Evolutionary conservation across 2,329 filamentous ascomycete species (phyloP).

Genomic region (Colletotrichum cereale): DNA sequence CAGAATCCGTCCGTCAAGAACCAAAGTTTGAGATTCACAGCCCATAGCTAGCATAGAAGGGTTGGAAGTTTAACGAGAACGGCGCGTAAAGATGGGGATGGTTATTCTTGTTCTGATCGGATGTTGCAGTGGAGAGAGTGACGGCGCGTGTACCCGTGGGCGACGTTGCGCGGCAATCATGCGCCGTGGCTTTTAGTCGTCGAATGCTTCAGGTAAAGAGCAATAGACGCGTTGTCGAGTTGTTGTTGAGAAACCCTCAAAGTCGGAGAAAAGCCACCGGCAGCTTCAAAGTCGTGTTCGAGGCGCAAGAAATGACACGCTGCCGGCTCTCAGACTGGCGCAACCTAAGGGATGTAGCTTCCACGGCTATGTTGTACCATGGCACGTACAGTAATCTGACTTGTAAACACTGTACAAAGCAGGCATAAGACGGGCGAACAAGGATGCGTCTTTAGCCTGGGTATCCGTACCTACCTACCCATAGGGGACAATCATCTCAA

Average conservation of each 20-base stretch:
- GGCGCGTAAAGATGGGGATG: slow-evolving; percentile 1
- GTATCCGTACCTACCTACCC: no score
- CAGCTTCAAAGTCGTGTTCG: not conserved
- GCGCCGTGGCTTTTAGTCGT: not conserved
- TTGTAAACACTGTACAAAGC: not conserved
- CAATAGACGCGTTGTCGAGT: not conserved
- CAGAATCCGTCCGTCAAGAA: slow-evolving; percentile 6
- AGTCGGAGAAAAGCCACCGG: not conserved
- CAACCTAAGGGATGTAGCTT: slow-evolving; percentile 30
- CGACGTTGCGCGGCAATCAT: not conserved
- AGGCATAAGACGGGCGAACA: not conserved
- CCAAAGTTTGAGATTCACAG: slow-evolving; percentile 1
- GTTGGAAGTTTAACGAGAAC: not conserved
- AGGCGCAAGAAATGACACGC: slow-evolving; percentile 20
- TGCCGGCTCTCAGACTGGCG: slow-evolving; percentile 9
- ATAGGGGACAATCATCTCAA: not conserved
- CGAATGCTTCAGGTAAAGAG: not conserved
- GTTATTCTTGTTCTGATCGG: not conserved
- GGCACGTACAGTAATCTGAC: slow-evolving; percentile 14
- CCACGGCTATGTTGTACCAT: slow-evolving; percentile 2
- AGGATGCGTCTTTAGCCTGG: not conserved
- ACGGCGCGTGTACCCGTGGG: not conserved
- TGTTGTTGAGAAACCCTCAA: not conserved
- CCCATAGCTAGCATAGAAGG: slow-evolving; percentile 22
- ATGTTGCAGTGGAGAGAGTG: not conserved